These are phyloP conservation scores for Rhodomyrtus tomentosa DNA, from an alignment of 345 rosid species.

Conservation along the genomic window DNA sequence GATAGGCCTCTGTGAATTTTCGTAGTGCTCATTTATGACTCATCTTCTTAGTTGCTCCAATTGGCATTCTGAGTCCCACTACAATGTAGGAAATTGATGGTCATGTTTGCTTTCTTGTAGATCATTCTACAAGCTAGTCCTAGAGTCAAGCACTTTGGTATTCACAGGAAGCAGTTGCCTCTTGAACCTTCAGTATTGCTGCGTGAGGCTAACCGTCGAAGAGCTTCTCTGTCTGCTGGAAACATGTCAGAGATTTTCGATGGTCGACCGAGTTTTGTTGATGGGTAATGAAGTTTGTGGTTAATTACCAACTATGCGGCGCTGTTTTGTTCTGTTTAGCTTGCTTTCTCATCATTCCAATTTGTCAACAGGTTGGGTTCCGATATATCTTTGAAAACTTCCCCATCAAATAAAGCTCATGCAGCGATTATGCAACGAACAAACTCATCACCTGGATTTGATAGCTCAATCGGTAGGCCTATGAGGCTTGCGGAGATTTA, in stretches of 20 bases:
- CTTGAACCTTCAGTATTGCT: constrained; percentile 89
- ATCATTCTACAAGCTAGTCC: constrained; percentile 70
- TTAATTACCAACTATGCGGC: neutral
- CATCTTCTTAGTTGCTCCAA: neutral
- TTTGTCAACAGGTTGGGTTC: constrained; percentile 1
- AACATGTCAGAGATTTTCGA: constrained; percentile 58
- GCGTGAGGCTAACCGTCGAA: constrained; percentile 90
- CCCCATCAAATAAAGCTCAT: constrained; percentile 28
- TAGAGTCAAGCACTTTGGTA: constrained; percentile 68
- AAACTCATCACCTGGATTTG: constrained; percentile 81
- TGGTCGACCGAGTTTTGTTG: constrained; percentile 39
- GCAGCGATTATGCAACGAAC: constrained; percentile 50
- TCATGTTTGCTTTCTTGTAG: constrained; percentile 22
- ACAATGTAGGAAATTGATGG: neutral
- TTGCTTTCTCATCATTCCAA: neutral
- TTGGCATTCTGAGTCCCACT: neutral
- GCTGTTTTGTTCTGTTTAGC: neutral
- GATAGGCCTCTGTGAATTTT: neutral
- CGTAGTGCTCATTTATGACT: neutral
- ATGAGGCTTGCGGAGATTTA: constrained; percentile 95
- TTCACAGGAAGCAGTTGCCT: constrained; percentile 82
- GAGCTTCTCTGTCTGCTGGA: constrained; percentile 99
- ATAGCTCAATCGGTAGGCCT: constrained; percentile 74
- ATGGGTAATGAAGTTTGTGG: constrained; percentile 52
- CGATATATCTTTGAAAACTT: constrained; percentile 18